These are phyloP conservation scores for Metschnikowia amazonensis DNA, from an alignment of 805 yeast species.

Conservation along the genomic window DNA sequence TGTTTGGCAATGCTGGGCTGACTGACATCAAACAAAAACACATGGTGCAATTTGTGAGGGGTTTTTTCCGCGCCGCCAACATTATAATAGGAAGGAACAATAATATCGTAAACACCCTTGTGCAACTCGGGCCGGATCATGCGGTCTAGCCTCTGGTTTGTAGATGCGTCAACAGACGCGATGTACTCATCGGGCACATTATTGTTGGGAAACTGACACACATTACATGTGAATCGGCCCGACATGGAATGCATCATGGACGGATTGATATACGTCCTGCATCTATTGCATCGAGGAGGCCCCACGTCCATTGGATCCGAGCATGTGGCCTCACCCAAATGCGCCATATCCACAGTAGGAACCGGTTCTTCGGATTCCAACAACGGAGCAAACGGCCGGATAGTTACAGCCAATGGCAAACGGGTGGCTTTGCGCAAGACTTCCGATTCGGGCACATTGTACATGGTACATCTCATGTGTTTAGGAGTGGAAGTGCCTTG, in stretches of 20 bases:
- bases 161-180: conserved; percentile 52
- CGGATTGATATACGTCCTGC: conserved; percentile 88
- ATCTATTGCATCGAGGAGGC: conserved; percentile 87
- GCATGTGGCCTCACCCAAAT: conserved; percentile 27
- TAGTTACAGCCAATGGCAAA: conserved; percentile 75
- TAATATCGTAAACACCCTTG: conserved; percentile 79
- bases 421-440: conserved; percentile 63
- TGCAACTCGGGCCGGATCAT: conserved; percentile 68
- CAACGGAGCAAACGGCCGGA: conserved; percentile 79
- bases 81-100: conserved; percentile 73
- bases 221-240: conserved; percentile 71
- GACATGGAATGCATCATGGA: conserved; percentile 64
- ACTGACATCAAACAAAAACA: conserved; percentile 70
- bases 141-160: conserved; percentile 62
- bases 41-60: conserved; percentile 52
- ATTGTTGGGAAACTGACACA: conserved; percentile 73
- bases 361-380: conserved; percentile 50
- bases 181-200: conserved; percentile 63
- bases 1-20: conserved; percentile 56
- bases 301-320: conserved; percentile 40
- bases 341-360: conserved; percentile 63
- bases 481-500: conserved; percentile 85
- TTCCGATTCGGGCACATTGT: conserved; percentile 75
- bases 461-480: conserved; percentile 73
- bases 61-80: conserved; percentile 35